Percentiles rank a stretch among this genome's conserved stretches.
phyloP scores from a whole-genome alignment of 2,329 filamentous ascomycete species.

The Lomentospora prolificans region DNA sequence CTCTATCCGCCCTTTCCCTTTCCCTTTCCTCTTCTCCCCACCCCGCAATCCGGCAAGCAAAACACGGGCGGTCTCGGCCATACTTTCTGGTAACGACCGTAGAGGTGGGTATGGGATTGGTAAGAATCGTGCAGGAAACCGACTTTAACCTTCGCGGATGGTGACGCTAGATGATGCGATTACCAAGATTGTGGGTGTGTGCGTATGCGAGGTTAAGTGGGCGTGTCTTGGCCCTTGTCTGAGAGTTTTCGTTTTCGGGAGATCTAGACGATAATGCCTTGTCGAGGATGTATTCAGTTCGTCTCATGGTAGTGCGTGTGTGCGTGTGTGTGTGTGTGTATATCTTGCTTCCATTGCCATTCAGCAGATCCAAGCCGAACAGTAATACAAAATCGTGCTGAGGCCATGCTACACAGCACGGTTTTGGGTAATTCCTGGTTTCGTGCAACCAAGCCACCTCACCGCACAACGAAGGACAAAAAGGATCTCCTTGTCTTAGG shows the following conservation, averaged over 20 bases:
- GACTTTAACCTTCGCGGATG: neutral
- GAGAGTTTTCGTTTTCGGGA: too few species aligned
- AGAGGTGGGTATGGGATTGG: neutral
- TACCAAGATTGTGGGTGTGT: slow-evolving; percentile 1
- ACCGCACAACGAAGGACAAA: neutral
- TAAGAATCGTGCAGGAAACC: neutral
- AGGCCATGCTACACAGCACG: too few species aligned
- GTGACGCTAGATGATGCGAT: neutral
- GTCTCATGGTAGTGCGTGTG: too few species aligned
- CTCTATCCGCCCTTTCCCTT: neutral
- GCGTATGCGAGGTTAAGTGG: neutral
- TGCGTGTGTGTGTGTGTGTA: too few species aligned
- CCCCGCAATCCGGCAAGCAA: neutral
- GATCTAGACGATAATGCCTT: too few species aligned
- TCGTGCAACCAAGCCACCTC: too few species aligned
- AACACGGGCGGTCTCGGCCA: neutral
- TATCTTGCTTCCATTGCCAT: too few species aligned
- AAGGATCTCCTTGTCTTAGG: neutral
- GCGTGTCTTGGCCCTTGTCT: neutral
- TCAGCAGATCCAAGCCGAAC: too few species aligned
- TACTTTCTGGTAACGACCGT: neutral
- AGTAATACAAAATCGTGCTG: too few species aligned
- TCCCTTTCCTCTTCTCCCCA: neutral
- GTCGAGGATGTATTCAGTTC: too few species aligned
- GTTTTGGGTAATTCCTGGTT: too few species aligned